A percentile compares a stretch with the other conserved stretches of the same genome.
These are phyloP conservation scores for Penicillium paxilli DNA, from an alignment of 495 filamentous ascomycete genomes.

Conservation along the genomic window DNA sequence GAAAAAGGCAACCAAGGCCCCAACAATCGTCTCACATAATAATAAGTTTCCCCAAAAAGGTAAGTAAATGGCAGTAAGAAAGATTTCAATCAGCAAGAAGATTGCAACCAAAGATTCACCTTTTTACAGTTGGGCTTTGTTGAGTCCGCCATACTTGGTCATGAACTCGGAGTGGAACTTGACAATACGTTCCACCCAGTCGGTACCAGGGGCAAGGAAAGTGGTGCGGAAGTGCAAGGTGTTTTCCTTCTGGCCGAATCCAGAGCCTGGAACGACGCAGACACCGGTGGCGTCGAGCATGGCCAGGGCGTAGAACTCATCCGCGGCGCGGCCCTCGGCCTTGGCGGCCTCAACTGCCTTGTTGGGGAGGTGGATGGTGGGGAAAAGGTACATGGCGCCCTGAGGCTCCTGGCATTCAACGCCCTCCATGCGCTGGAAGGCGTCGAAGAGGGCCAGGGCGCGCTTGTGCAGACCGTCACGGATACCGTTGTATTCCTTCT, in stretches of 20 bases:
- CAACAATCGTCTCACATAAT: conserved; percentile 8
- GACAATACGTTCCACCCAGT: conserved; percentile 86
- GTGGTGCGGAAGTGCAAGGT: conserved; percentile 95
- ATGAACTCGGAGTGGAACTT: conserved; percentile 93
- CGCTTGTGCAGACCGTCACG: conserved; percentile 71
- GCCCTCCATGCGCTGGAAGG: conserved; percentile 93
- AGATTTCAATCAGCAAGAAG: background rate
- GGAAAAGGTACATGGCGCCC: conserved; percentile 98
- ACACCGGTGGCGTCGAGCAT: conserved; percentile 92
- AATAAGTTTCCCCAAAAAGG: background rate
- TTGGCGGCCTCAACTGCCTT: conserved; percentile 75
- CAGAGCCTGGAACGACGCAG: conserved; percentile 89
- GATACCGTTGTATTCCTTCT: conserved; percentile 79
- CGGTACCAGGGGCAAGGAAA: conserved; percentile 92
- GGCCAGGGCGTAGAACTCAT: conserved; percentile 91
- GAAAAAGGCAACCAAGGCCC: background rate
- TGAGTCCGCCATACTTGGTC: conserved; percentile 65
- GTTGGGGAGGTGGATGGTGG: conserved; percentile 75
- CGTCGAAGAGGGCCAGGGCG: conserved; percentile 80
- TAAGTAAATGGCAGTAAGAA: background rate
- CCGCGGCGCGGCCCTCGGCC: conserved; percentile 70
- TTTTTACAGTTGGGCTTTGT: background rate
- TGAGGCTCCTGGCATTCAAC: conserved; percentile 85
- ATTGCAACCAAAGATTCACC: background rate
- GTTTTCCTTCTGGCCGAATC: conserved; percentile 92